Conservation (phyloP, 208 protist species). For the Trypanosoma vivax region DNA sequence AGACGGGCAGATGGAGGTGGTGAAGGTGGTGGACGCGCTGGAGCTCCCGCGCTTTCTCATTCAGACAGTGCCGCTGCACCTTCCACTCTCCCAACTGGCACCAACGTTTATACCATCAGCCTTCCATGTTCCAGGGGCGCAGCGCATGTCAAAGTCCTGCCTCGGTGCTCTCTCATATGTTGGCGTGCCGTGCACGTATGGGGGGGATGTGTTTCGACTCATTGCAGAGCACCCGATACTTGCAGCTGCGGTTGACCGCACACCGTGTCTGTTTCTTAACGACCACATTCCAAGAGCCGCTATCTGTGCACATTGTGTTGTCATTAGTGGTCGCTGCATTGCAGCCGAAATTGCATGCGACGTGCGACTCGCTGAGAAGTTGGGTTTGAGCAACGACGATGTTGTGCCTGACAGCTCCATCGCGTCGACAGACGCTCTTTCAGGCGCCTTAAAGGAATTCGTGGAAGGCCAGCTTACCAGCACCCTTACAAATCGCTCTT, state of each 20-base stretch:
- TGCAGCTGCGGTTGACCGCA: constrained; percentile 28
- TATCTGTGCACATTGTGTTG: constrained; percentile 37
- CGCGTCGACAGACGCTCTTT: constrained; percentile 24
- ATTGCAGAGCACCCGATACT: constrained; percentile 22
- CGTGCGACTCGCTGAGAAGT: constrained; percentile 25
- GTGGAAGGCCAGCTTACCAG: constrained; percentile 24
- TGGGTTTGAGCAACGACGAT: constrained; percentile 16
- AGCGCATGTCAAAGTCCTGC: constrained; percentile 19
- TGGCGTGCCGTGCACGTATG: constrained; percentile 27
- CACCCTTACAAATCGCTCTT: constrained; percentile 30
- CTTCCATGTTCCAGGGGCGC: constrained; percentile 23
- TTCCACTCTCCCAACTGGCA: constrained; percentile 37
- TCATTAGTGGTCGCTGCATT: constrained; percentile 44
- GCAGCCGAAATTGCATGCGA: constrained; percentile 53
- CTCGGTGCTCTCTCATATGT: constrained; percentile 33
- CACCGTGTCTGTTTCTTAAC: constrained; percentile 57
- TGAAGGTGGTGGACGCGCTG: constrained; percentile 37
- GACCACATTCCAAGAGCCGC: constrained; percentile 27
- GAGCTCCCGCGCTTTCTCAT: constrained; percentile 40
- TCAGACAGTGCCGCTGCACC: constrained; percentile 44
- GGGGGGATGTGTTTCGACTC: constrained; percentile 33
- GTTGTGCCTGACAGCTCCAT: background rate
- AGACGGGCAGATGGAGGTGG: constrained; percentile 20
- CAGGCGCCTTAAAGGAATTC: constrained; percentile 31
- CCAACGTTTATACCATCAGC: constrained; percentile 36